phyloP scores from a whole-genome alignment of 495 filamentous ascomycete genomes.

The Hypoxylon lenormandii region DNA sequence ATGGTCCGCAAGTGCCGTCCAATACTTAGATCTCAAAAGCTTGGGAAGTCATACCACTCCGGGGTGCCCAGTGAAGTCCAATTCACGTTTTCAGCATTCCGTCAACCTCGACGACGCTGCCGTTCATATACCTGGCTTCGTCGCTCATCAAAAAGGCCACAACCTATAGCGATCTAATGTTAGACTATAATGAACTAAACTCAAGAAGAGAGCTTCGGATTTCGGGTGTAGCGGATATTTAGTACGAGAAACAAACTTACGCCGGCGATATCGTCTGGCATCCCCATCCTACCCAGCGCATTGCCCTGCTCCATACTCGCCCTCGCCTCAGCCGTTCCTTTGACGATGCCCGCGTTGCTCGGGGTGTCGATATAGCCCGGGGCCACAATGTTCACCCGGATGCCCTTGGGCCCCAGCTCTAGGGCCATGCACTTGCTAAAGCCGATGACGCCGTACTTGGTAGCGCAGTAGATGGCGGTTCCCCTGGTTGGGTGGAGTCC shows the following conservation, averaged over 20 bases:
- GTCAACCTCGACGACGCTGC: constrained; percentile 66
- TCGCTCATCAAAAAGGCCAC: constrained; percentile 67
- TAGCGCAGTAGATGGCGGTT: constrained; percentile 64
- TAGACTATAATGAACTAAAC: not conserved
- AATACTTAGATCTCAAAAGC: no score
- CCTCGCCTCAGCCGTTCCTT: constrained; percentile 49
- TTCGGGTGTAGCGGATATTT: no score
- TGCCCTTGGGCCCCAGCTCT: constrained; percentile 65
- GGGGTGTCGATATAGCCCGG: constrained; percentile 60
- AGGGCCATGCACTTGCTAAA: constrained; percentile 68
- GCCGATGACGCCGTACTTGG: constrained; percentile 66
- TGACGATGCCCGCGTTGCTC: constrained; percentile 40
- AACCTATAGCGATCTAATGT: constrained; percentile 25
- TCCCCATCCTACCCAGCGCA: constrained; percentile 65
- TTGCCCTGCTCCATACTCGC: constrained; percentile 55
- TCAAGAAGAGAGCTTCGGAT: no score
- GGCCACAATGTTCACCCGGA: constrained; percentile 67
- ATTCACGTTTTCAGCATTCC: constrained; percentile 49
- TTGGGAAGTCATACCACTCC: no score
- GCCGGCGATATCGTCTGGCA: constrained; percentile 65
- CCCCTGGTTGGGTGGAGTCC: constrained; percentile 54
- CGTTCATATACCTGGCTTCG: constrained; percentile 65
- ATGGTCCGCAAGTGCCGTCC: no score
- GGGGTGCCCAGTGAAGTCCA: not conserved
- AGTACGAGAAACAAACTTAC: constrained; percentile 53